Evolutionary conservation across 2,329 filamentous ascomycete species (phyloP).

Genomic region (Cercospora citrullina): DNA sequence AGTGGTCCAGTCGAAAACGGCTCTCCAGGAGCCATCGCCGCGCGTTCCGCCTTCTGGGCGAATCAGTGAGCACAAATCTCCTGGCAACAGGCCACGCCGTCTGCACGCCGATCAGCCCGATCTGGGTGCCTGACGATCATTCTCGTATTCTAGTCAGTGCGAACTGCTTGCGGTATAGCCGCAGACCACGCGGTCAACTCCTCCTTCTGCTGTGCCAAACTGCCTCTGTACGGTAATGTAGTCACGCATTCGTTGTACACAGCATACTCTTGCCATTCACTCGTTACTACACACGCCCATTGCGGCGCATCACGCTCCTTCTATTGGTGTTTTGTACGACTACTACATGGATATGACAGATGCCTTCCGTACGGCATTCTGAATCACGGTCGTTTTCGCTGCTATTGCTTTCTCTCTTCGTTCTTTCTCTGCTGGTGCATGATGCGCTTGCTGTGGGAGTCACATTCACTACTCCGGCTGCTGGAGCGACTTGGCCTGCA

Average conservation of each 20-base stretch:
- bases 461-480: conserved; percentile 22
- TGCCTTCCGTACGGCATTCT: conserved; percentile 12
- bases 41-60: neutral
- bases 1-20: neutral
- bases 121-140: neutral
- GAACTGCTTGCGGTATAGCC: conserved; percentile 1
- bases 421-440: conserved; percentile 20
- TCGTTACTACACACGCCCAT: neutral
- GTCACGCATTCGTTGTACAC: neutral
- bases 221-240: neutral
- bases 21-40: neutral
- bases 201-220: neutral
- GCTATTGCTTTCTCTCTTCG: conserved; percentile 9
- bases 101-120: neutral
- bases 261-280: neutral
- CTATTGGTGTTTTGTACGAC: neutral
- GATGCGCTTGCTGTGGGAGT: conserved; percentile 22
- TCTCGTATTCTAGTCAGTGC: neutral
- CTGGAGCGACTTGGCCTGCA: conserved; percentile 24
- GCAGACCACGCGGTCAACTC: neutral
- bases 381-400: conserved; percentile 10
- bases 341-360: conserved; percentile 7
- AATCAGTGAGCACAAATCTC: neutral
- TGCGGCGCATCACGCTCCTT: neutral
- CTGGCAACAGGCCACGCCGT: neutral